phyloP scores from a whole-genome alignment of 1,284 basidiomycete genomes.

The Ceratobasidium sp. region DNA sequence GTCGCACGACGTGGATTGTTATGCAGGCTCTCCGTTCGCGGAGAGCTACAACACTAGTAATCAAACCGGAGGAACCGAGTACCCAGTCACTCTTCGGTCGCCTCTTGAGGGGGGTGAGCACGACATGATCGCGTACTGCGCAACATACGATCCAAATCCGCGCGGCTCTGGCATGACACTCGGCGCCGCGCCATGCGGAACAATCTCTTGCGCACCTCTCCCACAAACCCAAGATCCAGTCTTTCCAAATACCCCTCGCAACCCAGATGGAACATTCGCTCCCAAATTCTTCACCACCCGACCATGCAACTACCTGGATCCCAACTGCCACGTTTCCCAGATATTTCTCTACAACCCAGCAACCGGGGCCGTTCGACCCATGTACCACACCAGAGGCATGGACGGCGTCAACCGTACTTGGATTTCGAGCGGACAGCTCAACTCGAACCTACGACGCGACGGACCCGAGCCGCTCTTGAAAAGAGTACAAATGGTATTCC shows the following conservation, averaged over 20 bases:
- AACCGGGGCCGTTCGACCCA: slow-evolving; percentile 19
- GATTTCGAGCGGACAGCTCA: neutral
- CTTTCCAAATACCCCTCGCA: neutral
- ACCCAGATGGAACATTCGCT: slow-evolving; percentile 33
- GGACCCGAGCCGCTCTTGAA: neutral
- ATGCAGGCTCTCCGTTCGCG: slow-evolving; percentile 5
- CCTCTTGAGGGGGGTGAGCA: neutral
- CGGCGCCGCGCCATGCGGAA: slow-evolving; percentile 23
- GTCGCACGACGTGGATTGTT: slow-evolving; percentile 23
- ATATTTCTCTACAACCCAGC: slow-evolving; percentile 20
- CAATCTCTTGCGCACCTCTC: slow-evolving; percentile 16
- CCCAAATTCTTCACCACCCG: slow-evolving; percentile 18
- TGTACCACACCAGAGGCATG: slow-evolving; percentile 31
- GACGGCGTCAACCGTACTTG: neutral
- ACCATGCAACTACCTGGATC: slow-evolving; percentile 29
- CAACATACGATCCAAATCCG: slow-evolving; percentile 31
- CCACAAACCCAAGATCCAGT: neutral
- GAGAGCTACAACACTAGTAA: neutral
- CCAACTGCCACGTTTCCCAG: slow-evolving; percentile 32
- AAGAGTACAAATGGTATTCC: slow-evolving; percentile 17
- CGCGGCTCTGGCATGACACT: slow-evolving; percentile 19
- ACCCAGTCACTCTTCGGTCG: slow-evolving; percentile 33
- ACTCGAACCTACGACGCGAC: no score
- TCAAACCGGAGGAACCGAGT: slow-evolving; percentile 13
- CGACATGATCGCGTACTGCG: slow-evolving; percentile 9